Evolutionary conservation across 345 rosid genomes (phyloP), one percentile per base, ranked within the genome.

Genomic region (Aquilaria sinensis): DNA sequence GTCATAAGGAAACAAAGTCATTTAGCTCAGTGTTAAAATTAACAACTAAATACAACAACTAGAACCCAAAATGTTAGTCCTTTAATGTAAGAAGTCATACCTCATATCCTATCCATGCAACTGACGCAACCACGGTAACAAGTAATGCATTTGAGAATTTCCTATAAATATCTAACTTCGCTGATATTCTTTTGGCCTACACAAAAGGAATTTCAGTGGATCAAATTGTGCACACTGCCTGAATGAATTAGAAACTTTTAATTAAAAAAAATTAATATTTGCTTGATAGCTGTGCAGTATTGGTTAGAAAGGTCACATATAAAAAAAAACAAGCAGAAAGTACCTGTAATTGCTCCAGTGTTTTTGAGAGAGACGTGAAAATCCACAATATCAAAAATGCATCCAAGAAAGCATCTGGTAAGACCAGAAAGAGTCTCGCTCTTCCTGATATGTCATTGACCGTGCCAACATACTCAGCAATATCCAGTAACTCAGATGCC

Each of bases 351-450:
- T 88, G 94, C 69, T 85, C 96, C 51, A 94, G 73, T 53, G 97
- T 94, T 60, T 70, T 80, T 10, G 94, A 86, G 72, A 94, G 97
- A 68, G 99, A 78, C 41, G 86, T 88, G 72, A 88, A 94, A 59
- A 90, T 90, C 97, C 99, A 94, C 72, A 94, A 64, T 65, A 94
- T 90, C 77, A 94, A 74, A 74, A 94, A 94, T 12, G 99, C 96
- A 76, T 94, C 99, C 64, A 94, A 66, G 75, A 90, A 90, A 16
- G 99, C 99, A 62, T 82, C 95, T 2, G 97, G 97, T 61, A 94
- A 88, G 68, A 85, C 97, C 57, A 90, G 80, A 72, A 90, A 81
- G 64, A 90, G 78, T 73, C 92, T 86, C 23, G 92, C 89, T 71
- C 96, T 86, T 67, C 99, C 99, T 14, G 97, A 86, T 34, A 94